Evolutionary conservation across 2,329 filamentous ascomycete genomes (phyloP).

Genomic region (Elsinoe australis): DNA sequence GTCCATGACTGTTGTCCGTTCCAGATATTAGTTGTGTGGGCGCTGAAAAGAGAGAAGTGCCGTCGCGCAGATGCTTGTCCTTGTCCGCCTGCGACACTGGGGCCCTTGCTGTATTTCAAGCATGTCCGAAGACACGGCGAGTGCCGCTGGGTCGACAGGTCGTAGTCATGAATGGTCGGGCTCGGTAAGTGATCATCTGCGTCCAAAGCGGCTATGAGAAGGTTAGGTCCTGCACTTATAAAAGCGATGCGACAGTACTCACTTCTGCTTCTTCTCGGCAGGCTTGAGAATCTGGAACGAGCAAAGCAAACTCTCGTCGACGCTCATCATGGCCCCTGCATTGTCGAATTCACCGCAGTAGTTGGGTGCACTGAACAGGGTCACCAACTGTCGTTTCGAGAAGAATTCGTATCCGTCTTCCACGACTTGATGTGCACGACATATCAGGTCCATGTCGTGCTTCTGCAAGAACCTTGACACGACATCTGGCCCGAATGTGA

Average conservation of each 20-base stretch:
- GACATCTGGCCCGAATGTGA: slow-evolving; percentile 96
- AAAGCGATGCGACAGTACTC: slow-evolving; percentile 41
- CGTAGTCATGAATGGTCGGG: background rate
- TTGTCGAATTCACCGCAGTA: slow-evolving; percentile 99
- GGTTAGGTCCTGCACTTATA: slow-evolving; percentile 14
- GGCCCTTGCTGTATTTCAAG: slow-evolving; percentile 10
- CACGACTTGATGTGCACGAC: slow-evolving; percentile 95
- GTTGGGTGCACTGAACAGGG: slow-evolving; percentile 95
- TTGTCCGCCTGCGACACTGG: background rate
- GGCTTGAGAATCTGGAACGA: slow-evolving; percentile 99
- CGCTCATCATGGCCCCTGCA: slow-evolving; percentile 99
- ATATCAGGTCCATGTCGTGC: slow-evolving; percentile 99
- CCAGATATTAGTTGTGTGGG: slow-evolving; percentile 7
- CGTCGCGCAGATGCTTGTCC: background rate
- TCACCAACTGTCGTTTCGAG: slow-evolving; percentile 94
- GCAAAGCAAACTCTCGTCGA: slow-evolving; percentile 95
- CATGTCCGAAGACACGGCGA: slow-evolving; percentile 5
- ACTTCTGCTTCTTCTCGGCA: slow-evolving; percentile 99
- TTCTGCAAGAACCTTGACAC: slow-evolving; percentile 97
- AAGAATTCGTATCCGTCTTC: slow-evolving; percentile 99
- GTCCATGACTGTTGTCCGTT: slow-evolving; percentile 1
- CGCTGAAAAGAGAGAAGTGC: slow-evolving; percentile 12
- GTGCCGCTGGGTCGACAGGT: background rate
- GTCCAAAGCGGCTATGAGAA: slow-evolving; percentile 20
- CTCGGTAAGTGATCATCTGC: slow-evolving; percentile 17